Conservation (phyloP, 805 yeast genomes). For the Saturnispora sekii region DNA sequence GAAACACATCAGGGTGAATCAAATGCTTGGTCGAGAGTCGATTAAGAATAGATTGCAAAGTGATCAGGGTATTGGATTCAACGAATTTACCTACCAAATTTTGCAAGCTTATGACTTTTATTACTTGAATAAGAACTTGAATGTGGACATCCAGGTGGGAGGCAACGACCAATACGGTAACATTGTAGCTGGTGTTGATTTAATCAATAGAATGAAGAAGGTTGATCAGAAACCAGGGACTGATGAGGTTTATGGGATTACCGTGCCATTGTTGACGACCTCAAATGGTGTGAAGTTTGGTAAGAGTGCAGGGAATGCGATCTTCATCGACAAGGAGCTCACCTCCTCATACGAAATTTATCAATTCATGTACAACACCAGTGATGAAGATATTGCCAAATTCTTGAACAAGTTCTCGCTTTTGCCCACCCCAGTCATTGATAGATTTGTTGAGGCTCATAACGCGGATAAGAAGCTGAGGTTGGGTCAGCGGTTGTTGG, state of each 20-base stretch:
- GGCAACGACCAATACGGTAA: slow-evolving; percentile 99
- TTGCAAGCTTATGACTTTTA: slow-evolving; percentile 92
- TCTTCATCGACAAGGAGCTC: slow-evolving; percentile 66
- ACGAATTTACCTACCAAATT: slow-evolving; percentile 88
- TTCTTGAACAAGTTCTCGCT: slow-evolving; percentile 73
- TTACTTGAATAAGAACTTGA: slow-evolving; percentile 52
- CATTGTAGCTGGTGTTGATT: slow-evolving; percentile 89
- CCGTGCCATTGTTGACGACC: slow-evolving; percentile 84
- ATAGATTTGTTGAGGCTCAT: slow-evolving; percentile 44
- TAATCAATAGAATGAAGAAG: slow-evolving; percentile 50
- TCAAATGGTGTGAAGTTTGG: slow-evolving; percentile 91
- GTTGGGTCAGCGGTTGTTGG: slow-evolving; percentile 67
- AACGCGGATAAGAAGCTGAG: slow-evolving; percentile 49
- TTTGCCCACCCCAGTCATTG: slow-evolving; percentile 55
- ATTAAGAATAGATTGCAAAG: slow-evolving; percentile 64
- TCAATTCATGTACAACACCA: slow-evolving; percentile 73
- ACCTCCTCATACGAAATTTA: slow-evolving; percentile 77
- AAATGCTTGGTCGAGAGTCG: slow-evolving; percentile 85
- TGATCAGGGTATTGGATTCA: slow-evolving; percentile 77
- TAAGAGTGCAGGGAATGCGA: slow-evolving; percentile 94
- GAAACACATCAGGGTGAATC: slow-evolving; percentile 64
- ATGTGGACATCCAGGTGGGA: slow-evolving; percentile 74
- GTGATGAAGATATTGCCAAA: slow-evolving; percentile 64
- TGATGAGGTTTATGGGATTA: slow-evolving; percentile 54
- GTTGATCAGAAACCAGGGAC: slow-evolving; percentile 11